These are phyloP conservation scores for Salix arbutifolia DNA, from an alignment of 345 rosid species.

Conservation along the genomic window DNA sequence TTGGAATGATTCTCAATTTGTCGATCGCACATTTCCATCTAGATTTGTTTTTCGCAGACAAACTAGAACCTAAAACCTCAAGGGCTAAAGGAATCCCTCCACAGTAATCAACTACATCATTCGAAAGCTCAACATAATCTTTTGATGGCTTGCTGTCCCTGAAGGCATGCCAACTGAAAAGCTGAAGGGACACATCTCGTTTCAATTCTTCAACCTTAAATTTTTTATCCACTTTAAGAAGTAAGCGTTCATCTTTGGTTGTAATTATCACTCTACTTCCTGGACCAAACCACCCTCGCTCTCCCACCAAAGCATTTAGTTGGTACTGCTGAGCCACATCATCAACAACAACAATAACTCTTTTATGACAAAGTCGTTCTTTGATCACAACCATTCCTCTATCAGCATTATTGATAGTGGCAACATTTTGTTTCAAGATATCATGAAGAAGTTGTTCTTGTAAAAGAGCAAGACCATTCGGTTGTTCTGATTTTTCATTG, in stretches of 20 bases:
- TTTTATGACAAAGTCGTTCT: background rate
- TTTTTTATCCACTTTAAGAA: background rate
- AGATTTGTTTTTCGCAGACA: no score
- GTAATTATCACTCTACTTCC: constrained; percentile 13
- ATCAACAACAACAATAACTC: constrained; percentile 14
- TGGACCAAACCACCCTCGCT: background rate
- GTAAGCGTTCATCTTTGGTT: background rate
- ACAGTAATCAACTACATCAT: no score
- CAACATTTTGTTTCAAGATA: background rate
- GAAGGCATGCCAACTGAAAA: constrained; percentile 13
- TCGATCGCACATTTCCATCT: no score
- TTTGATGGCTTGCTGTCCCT: background rate
- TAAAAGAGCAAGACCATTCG: background rate
- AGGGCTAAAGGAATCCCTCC: no score
- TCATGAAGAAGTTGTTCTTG: background rate
- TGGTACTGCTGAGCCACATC: constrained; percentile 1
- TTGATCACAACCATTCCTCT: background rate
- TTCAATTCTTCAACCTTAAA: no score
- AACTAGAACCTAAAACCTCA: no score
- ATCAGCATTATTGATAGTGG: background rate
- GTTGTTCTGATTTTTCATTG: background rate
- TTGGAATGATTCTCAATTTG: no score
- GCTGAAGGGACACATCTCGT: no score
- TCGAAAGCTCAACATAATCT: no score
- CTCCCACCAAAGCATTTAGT: constrained; percentile 4